Conservation (phyloP, 306 rosid genomes). For the Crotalaria pallida region DNA sequence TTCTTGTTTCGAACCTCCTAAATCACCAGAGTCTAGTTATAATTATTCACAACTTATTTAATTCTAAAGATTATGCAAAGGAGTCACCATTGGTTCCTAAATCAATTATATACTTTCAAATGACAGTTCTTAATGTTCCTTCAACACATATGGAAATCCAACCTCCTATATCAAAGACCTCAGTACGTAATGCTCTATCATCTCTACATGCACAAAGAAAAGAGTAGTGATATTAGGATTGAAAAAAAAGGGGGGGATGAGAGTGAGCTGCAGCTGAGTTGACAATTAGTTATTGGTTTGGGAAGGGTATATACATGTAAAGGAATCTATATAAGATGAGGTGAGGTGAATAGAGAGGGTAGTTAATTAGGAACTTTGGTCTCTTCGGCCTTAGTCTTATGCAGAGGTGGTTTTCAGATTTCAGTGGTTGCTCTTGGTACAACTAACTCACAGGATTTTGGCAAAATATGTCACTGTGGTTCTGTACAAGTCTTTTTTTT, state of each 20-base stretch:
- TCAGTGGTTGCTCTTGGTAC: slow-evolving; percentile 88
- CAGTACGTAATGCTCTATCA: slow-evolving; percentile 92
- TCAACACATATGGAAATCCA: slow-evolving; percentile 70
- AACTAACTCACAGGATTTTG: slow-evolving; percentile 68
- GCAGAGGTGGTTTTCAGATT: too few species aligned
- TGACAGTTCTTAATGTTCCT: slow-evolving; percentile 78
- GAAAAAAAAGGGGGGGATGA: too few species aligned
- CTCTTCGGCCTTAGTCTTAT: too few species aligned
- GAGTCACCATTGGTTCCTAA: slow-evolving; percentile 93
- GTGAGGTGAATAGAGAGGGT: too few species aligned
- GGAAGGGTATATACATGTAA: too few species aligned
- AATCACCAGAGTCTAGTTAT: slow-evolving; percentile 84
- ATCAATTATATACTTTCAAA: slow-evolving; percentile 80
- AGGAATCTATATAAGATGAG: too few species aligned
- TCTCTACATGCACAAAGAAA: slow-evolving; percentile 93
- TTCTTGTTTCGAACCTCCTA: slow-evolving; percentile 84
- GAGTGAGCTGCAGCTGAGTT: too few species aligned
- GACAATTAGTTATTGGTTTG: too few species aligned
- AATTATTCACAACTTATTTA: slow-evolving; percentile 58
- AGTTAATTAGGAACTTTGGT: too few species aligned
- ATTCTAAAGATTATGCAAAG: slow-evolving; percentile 80
- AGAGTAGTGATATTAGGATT: too few species aligned
- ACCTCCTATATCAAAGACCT: slow-evolving; percentile 76
- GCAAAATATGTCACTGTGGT: slow-evolving; percentile 95
- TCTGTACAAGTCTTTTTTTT: slow-evolving; percentile 92